Evolutionary conservation across 371 early-diverging fungal species (phyloP), one percentile per base, ranked within the genome.

Genomic region (Mortierella sp.): DNA sequence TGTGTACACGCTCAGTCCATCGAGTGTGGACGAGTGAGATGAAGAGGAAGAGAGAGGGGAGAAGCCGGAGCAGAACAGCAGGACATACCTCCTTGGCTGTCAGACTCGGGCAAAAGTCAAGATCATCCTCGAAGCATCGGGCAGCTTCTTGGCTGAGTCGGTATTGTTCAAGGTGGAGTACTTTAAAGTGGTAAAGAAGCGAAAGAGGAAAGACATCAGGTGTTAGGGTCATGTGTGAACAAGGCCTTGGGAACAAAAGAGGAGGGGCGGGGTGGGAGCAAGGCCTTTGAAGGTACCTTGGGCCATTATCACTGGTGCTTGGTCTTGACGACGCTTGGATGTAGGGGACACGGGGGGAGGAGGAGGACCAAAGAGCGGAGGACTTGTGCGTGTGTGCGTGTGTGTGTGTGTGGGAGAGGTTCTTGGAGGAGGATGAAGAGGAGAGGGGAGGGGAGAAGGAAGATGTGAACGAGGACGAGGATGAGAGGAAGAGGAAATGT

Each of bases 11-110:
- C n/a, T n/a, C n/a, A n/a, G n/a, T n/a, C n/a, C n/a, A n/a, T n/a
- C n/a, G n/a, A n/a, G n/a, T n/a, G n/a, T n/a, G n/a, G n/a, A n/a
- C n/a, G n/a, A n/a, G n/a, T n/a, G n/a, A n/a, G n/a, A n/a, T n/a
- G n/a, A n/a, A n/a, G n/a, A n/a, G n/a, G n/a, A n/a, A n/a, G n/a
- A n/a, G n/a, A n/a, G n/a, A n/a, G n/a, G n/a, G n/a, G n/a, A n/a
- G n/a, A n/a, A n/a, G n/a, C n/a, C n/a, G n/a, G n/a, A n/a, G n/a
- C n/a, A n/a, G n/a, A n/a, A n/a, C n/a, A n/a, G n/a, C n/a, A n/a
- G n/a, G n/a, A n/a, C n/a, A n/a, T 58, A 73, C 74, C 68, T 73
- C 74, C 52, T 73, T 73, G 47, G 74, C 67, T 16, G 74, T 73
- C 57, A 73, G 34, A 37, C 60, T 67, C 21, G 74, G 74, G 63